Evolutionary conservation across 2,329 filamentous ascomycete species (phyloP), one percentile per base, ranked within the genome.

Genomic region (Sporothrix mexicana): DNA sequence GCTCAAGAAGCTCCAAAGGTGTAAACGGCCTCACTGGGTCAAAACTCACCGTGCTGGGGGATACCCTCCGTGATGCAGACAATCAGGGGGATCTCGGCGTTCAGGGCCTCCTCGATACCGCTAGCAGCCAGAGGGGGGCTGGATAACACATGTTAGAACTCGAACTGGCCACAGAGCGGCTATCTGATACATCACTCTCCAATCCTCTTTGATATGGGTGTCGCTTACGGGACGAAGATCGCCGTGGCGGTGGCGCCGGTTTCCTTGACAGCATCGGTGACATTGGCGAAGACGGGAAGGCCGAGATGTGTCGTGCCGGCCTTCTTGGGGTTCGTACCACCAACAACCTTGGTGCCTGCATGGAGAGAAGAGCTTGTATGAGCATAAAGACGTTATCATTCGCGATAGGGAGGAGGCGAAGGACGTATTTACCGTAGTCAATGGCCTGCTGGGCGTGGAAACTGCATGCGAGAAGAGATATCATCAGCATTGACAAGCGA

Each of bases 21-120:
- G n/a, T 15, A 47, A 57, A 20, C 20, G 20, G 23, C 51, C 20
- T 20, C 30, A 49, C 15, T 20, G 1, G 8, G 17, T 8, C 5
- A 25, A 73, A 82, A n/a, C 89, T 79, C 88, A 95, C 93, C 95
- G 84, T 98, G 94, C 85, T 98, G 95, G 78, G 95, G 95, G 79
- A 98, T 98, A 82, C 95, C 95, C 88, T 98, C 95, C 74, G 95
- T 98, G 80, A 98, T 98, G 84, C 95, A 98, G 80, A 99, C 96
- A 79, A 97, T 93, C 75, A 99, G 90, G 77, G 94, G 93, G 74
- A 99, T 91, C 86, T 99, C 96, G 77, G 96, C 96, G 78, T 88
- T 86, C 80, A 99, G 91, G 78, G 96, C 96, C 86, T 99, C 96
- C 85, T 98, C 95, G 78, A 99, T 99, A 90, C 95, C 92, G 79